Base-by-base conservation (phyloP, 768 basidiomycete species). In the Punctularia strigosozonata region DNA sequence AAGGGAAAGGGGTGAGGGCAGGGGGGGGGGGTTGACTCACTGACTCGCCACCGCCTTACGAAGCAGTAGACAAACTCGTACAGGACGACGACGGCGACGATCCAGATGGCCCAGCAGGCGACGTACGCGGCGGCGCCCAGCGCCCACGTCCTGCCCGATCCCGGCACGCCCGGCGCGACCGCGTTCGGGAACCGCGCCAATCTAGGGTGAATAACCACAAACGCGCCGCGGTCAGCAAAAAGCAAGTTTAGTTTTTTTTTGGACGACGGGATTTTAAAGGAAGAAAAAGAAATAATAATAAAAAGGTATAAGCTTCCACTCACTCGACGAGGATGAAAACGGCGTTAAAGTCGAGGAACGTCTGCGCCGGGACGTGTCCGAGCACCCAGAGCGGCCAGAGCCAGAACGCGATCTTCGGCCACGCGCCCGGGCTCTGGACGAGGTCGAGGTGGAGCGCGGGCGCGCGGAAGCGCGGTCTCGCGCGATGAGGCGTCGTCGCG, bases 261-360 rank as follows among this genome's bases (percentile, higher is more conserved):
- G n/a, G n/a, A n/a, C n/a, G n/a, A n/a, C n/a, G n/a, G 13, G 18
- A 24, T 19, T 33, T 33, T 35, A 31, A 37, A 39, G 25, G 30
- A n/a, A 40, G 37, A 43, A 43, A 25, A 42, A 28, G 20, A 4
- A 36, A 13, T 30, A 25, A 23, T 25, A 31, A 25, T 25, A 32
- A 37, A 25, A 40, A 39, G 32, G 26, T 31, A 31, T n/a, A n/a
- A n/a, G n/a, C n/a, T n/a, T n/a, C n/a, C 12, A 79, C 88, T 63
- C 52, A 90, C 87, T 88, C 77, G 30, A 89, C 54, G 49, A 91
- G 56, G 48, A 89, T 77, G 61, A 77, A 92, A 46, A 81, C 77
- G 48, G 80, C 77, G 56, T 91, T 90, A 57, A 90, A 88, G 53
- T 94, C 90, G 55, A 92, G 78, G 53, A 82, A 91, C 1, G 80